Evolutionary conservation across 2,329 filamentous ascomycete species (phyloP).

Genomic region (Clarireedia homoeocarpa): DNA sequence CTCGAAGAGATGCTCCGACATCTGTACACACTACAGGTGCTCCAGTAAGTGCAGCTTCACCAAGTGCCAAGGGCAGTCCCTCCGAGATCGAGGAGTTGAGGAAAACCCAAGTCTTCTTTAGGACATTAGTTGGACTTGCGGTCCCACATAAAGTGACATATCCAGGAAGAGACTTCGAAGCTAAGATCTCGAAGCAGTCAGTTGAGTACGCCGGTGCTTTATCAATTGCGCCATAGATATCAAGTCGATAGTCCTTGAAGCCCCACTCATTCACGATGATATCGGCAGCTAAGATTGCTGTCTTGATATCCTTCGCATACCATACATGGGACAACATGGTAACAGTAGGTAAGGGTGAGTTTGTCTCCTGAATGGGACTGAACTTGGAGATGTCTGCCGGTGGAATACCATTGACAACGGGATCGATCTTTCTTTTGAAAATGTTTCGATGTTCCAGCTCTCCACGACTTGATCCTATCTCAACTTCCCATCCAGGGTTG

Average conservation of each 20-base stretch:
- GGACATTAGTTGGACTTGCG: conserved; percentile 35
- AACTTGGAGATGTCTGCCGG: conserved; percentile 48
- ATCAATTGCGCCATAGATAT: conserved; percentile 57
- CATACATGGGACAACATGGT: conserved; percentile 58
- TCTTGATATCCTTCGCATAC: conserved; percentile 53
- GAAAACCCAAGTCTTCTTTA: conserved; percentile 40
- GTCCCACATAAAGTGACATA: conserved; percentile 32
- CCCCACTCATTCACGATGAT: conserved; percentile 59
- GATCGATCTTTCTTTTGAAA: conserved; percentile 53
- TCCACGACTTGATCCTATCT: conserved; percentile 51
- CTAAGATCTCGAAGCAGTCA: conserved; percentile 41
- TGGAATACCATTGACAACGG: conserved; percentile 55
- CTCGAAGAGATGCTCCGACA: conserved; percentile 46
- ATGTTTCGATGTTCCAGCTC: conserved; percentile 47
- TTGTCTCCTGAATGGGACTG: conserved; percentile 50
- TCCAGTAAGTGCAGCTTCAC: conserved; percentile 49
- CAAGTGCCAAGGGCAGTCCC: conserved; percentile 47
- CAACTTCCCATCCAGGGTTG: conserved; percentile 56
- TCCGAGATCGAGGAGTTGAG: conserved; percentile 50
- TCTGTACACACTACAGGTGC: conserved; percentile 49
- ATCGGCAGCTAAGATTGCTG: conserved; percentile 53
- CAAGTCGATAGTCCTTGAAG: conserved; percentile 55
- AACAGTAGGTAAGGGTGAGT: conserved; percentile 50
- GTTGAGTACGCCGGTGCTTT: conserved; percentile 54
- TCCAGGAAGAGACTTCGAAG: conserved; percentile 24